phyloP scores from a whole-genome alignment of 768 basidiomycete genomes.

The Pulveroboletus frians region DNA sequence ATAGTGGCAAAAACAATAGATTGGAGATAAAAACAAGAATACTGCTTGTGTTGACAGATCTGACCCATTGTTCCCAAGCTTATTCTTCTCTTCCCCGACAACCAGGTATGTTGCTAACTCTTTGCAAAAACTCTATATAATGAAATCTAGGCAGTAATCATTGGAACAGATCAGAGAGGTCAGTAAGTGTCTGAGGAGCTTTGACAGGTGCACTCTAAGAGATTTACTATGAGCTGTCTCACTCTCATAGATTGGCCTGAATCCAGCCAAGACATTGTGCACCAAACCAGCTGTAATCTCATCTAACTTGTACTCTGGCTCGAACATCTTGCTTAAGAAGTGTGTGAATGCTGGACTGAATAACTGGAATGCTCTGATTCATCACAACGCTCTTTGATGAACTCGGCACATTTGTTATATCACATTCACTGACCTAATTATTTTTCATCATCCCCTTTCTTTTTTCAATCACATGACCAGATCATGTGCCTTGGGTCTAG shows the following conservation, averaged over 20 bases:
- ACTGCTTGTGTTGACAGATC: constrained; percentile 29
- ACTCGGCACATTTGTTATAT: too few relatives aligned
- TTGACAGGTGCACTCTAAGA: background rate
- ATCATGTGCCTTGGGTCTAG: too few relatives aligned
- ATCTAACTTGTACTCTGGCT: constrained; percentile 1
- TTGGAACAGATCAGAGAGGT: background rate
- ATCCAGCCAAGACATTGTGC: constrained; percentile 8
- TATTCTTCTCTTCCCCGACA: constrained; percentile 19
- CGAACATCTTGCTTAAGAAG: constrained; percentile 21
- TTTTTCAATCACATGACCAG: too few relatives aligned
- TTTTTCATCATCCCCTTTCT: too few relatives aligned
- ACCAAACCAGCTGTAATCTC: constrained; percentile 7
- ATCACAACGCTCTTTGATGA: too few relatives aligned
- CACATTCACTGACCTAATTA: too few relatives aligned
- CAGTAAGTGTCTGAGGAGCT: background rate
- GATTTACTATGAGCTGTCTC: background rate
- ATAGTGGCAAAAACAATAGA: too few relatives aligned
- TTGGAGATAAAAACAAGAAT: constrained; percentile 14
- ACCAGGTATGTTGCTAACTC: background rate
- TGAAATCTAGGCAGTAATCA: constrained; percentile 1
- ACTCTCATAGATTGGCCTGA: constrained; percentile 9
- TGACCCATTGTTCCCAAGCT: constrained; percentile 17
- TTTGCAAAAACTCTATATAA: background rate
- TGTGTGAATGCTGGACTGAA: constrained; percentile 25
- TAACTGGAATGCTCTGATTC: too few relatives aligned